Conservation (phyloP, 1,284 basidiomycete species). For the Fistulinella cinereoalba region DNA sequence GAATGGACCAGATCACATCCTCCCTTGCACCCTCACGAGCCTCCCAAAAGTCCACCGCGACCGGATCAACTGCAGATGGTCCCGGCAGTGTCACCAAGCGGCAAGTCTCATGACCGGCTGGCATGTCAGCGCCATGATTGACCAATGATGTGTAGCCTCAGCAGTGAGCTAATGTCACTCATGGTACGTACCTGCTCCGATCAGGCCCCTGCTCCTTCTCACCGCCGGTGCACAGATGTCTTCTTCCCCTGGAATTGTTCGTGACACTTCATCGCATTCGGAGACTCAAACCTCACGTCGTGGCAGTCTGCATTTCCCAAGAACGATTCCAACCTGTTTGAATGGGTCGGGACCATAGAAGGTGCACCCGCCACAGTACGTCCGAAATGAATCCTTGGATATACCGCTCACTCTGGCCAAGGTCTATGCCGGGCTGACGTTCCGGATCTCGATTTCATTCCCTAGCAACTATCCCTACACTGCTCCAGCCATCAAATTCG, state of each 20-base stretch:
- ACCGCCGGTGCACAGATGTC: constrained; percentile 61
- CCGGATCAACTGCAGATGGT: constrained; percentile 49
- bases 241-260: constrained; percentile 76
- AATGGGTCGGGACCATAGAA: constrained; percentile 83
- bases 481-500: constrained; percentile 76
- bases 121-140: constrained; percentile 6
- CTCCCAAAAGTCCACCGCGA: constrained; percentile 51
- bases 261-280: constrained; percentile 22
- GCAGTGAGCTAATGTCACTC: constrained; percentile 79
- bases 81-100: constrained; percentile 80
- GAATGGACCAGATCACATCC: constrained; percentile 72
- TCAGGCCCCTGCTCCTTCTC: constrained; percentile 1
- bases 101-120: constrained; percentile 36
- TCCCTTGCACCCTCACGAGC: constrained; percentile 58
- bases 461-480: constrained; percentile 83
- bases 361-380: constrained; percentile 67
- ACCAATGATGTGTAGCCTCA: constrained; percentile 46
- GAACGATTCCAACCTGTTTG: constrained; percentile 76
- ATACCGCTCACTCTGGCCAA: constrained; percentile 29
- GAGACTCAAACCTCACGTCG: constrained; percentile 7
- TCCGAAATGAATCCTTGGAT: not conserved
- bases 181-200: constrained; percentile 58
- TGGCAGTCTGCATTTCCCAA: constrained; percentile 79
- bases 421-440: constrained; percentile 75
- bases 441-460: constrained; percentile 78